Evolutionary conservation across 2,329 filamentous ascomycete species (phyloP).

Genomic region (Neocatenulostroma microsporum): DNA sequence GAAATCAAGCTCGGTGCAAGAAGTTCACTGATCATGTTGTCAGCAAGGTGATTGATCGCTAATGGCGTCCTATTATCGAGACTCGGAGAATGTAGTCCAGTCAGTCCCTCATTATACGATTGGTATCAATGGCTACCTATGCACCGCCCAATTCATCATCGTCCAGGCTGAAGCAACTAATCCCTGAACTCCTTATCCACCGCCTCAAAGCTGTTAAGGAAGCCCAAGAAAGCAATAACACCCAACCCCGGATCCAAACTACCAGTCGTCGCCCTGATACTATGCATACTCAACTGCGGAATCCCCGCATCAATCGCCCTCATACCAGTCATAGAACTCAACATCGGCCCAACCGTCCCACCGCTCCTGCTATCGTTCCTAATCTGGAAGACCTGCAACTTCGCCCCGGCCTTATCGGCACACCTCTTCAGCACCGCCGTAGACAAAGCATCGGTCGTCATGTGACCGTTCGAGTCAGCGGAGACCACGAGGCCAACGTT

Average conservation of each 20-base stretch:
- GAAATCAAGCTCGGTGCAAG: too few species aligned
- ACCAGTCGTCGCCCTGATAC: constrained; percentile 80
- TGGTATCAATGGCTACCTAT: too few species aligned
- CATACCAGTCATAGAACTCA: constrained; percentile 72
- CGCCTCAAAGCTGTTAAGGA: constrained; percentile 76
- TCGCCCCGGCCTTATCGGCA: constrained; percentile 63
- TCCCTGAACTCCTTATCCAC: constrained; percentile 70
- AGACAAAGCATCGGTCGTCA: constrained; percentile 87
- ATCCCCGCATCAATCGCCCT: constrained; percentile 80
- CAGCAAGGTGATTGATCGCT: too few species aligned
- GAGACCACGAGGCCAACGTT: constrained; percentile 80
- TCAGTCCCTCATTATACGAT: too few species aligned
- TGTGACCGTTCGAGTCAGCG: constrained; percentile 83
- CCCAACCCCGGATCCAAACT: constrained; percentile 79
- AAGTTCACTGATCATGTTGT: too few species aligned
- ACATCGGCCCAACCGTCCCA: constrained; percentile 90
- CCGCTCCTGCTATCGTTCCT: constrained; percentile 83
- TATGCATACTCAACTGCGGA: constrained; percentile 90
- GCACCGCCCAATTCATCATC: too few species aligned
- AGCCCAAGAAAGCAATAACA: constrained; percentile 80
- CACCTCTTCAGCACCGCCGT: constrained; percentile 71
- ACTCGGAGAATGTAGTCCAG: too few species aligned
- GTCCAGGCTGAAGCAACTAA: too few species aligned
- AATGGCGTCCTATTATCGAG: too few species aligned
- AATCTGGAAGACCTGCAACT: constrained; percentile 86